Base-by-base conservation (phyloP, 78 protist genomes). In the Planoprotostelium fungivorum region DNA sequence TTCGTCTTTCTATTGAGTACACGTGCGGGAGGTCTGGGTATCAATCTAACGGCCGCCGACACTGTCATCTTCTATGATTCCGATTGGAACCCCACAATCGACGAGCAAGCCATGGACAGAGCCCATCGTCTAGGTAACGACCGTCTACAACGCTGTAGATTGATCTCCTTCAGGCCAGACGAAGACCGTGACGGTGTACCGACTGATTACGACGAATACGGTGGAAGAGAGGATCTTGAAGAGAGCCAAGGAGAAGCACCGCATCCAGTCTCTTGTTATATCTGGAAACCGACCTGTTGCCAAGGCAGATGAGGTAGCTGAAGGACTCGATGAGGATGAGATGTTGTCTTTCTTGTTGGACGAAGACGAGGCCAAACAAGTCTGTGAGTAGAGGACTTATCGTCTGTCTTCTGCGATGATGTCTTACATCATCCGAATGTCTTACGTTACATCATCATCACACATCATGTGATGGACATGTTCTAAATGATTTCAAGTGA, bases 21-120 rank as follows among this genome's bases (percentile, higher is more conserved):
- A 0, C 90, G 99, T 34, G 99, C 99, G 0, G 99, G 99, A 38
- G 99, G 99, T 73, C 95, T 98, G 1, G 99, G 99, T n/a, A 98
- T 99, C 91, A 98, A 97, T 88, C 90, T 99, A 35, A 97, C 99
- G 0, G 88, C 99, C 0, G 99, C 99, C 0, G 99, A 99, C 95
- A 98, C 99, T 0, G 99, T 99, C 16, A 96, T 99, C 91, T 91
- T 99, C 73, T 98, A 92, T 36, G 99, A 99, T 89, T 87, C 93
- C 34, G 99, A 97, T 86, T 98, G 99, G 99, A 99, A 99, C 92
- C 99, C 99, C 63, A 95, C 97, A 0, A 91, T 91, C 84, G 97
- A 97, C 36, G 96, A 86, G 85, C 98, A 97, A 91, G 99, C 99
- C 9, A 96, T 96, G 96, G 99, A 97, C 88, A 95, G 99, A 9